Percentiles rank a stretch among this genome's conserved stretches.
Evolutionary conservation across 768 basidiomycete species (phyloP).

Genomic region (Kondoa malvinella): DNA sequence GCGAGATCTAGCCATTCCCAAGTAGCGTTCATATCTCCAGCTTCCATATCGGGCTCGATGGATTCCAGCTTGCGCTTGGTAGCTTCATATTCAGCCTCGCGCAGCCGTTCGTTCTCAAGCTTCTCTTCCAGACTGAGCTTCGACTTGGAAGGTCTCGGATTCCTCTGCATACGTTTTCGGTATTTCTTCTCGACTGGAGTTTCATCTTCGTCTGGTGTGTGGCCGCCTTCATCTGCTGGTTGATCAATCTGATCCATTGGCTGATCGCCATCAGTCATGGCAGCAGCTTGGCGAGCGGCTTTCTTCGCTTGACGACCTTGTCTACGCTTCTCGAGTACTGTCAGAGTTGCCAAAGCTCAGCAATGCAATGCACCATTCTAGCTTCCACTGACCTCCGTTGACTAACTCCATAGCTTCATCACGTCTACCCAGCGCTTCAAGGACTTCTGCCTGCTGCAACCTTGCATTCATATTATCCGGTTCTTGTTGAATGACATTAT

Average conservation of each 20-base stretch:
- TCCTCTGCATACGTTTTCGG: not conserved
- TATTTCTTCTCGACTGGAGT: too few relatives aligned
- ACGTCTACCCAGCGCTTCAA: constrained; percentile 65
- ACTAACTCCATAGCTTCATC: constrained; percentile 67
- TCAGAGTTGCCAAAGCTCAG: not conserved
- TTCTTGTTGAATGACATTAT: constrained; percentile 55
- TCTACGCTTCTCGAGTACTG: constrained; percentile 7
- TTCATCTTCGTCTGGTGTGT: too few relatives aligned
- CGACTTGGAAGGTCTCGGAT: constrained; percentile 35
- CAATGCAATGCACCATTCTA: not conserved
- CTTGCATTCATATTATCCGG: constrained; percentile 64
- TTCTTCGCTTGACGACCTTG: too few relatives aligned
- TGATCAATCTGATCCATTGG: too few relatives aligned
- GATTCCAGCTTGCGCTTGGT: constrained; percentile 45
- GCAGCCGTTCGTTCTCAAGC: constrained; percentile 44
- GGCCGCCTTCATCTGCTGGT: too few relatives aligned
- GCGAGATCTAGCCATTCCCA: constrained; percentile 68
- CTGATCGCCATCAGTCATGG: too few relatives aligned
- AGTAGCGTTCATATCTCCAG: constrained; percentile 40
- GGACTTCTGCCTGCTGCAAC: constrained; percentile 75
- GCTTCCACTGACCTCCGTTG: constrained; percentile 47
- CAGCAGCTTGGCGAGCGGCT: too few relatives aligned
- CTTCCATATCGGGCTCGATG: constrained; percentile 31
- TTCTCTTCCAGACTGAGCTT: constrained; percentile 20
- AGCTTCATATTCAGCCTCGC: constrained; percentile 47